These are phyloP conservation scores for Russula vinacea DNA, from an alignment of 768 basidiomycete genomes.

Conservation along the genomic window DNA sequence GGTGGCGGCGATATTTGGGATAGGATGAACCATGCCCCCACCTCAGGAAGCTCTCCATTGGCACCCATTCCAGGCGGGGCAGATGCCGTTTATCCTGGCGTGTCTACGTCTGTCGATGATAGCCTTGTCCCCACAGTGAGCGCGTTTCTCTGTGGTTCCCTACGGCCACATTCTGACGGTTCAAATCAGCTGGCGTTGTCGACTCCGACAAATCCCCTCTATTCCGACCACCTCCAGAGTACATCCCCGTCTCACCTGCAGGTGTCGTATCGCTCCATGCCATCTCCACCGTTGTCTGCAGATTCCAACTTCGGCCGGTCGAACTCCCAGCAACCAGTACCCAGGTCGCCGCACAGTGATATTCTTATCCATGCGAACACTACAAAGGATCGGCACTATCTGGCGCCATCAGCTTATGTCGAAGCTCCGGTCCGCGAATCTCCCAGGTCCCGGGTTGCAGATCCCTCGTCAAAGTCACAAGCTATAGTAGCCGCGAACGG, in stretches of 20 bases:
- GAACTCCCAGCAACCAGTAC: constrained; percentile 70
- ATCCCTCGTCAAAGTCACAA: constrained; percentile 18
- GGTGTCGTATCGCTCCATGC: constrained; percentile 65
- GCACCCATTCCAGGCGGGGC: constrained; percentile 20
- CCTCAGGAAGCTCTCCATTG: constrained; percentile 30
- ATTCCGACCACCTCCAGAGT: constrained; percentile 31
- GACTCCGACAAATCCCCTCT: constrained; percentile 41
- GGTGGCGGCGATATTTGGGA: constrained; percentile 79
- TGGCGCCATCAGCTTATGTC: constrained; percentile 32
- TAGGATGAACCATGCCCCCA: constrained; percentile 56
- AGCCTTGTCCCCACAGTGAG: constrained; percentile 56
- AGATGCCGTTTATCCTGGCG: constrained; percentile 22
- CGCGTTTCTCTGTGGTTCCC: constrained; percentile 25
- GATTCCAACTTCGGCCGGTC: constrained; percentile 75
- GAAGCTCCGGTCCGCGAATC: constrained; percentile 25
- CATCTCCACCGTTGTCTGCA: constrained; percentile 62
- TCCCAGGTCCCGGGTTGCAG: constrained; percentile 23
- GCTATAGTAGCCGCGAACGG: background rate
- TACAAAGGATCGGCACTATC: constrained; percentile 57
- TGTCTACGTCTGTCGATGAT: constrained; percentile 45
- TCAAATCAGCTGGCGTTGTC: constrained; percentile 42
- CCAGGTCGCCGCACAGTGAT: constrained; percentile 40
- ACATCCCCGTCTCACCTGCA: constrained; percentile 39
- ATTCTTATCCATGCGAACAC: constrained; percentile 63
- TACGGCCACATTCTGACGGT: constrained; percentile 19